Base-by-base conservation (phyloP, 805 yeast genomes). In the Myxozyma melibiosi region DNA sequence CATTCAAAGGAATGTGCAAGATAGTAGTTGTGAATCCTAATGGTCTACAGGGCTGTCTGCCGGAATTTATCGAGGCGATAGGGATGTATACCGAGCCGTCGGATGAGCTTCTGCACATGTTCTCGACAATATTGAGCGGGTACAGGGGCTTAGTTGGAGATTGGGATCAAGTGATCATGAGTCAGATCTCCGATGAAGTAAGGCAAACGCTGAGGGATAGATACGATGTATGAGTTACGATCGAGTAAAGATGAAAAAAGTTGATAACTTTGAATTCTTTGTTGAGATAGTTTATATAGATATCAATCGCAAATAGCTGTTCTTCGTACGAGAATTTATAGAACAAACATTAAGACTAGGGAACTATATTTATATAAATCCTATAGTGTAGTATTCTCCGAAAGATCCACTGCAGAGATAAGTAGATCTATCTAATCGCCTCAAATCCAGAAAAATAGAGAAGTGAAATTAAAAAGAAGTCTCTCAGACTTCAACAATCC, bases 1-100 rank as follows among this genome's bases (percentile, higher is more conserved):
- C 96, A 1, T 89, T 87, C 69, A 78, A 79, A 65, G 99, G 99
- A 2, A 86, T 94, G 83, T 79, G 90, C 68, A 81, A 80, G 54
- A 80, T 84, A 30, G 75, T 92, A 16, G 77, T 78, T 35, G 69
- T 73, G n/a, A 84, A 86, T 66, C 96, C 96, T 1, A 77, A 79
- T 33, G 86, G 84, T 0, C 73, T 88, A 31, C 80, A 76, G 59
- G 71, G 71, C 16, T 76, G 76, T 44, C 71, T 87, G 52, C 76
- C 81, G 24, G 71, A 76, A 38, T 83, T 88, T 57, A 68, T 86
- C 30, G 80, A 79, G 49, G 80, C 88, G 57, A 79, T 86, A 51
- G 86, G 67, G 11, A 62, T 69, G 35, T 71, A 70, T 55, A 63
- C 62, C 39, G 70, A 71, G 41, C 73, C 76, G 2, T 57, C 70